Evolutionary conservation across 139 green algal species (phyloP).

Genomic region (Chlamydomonas sp.): DNA sequence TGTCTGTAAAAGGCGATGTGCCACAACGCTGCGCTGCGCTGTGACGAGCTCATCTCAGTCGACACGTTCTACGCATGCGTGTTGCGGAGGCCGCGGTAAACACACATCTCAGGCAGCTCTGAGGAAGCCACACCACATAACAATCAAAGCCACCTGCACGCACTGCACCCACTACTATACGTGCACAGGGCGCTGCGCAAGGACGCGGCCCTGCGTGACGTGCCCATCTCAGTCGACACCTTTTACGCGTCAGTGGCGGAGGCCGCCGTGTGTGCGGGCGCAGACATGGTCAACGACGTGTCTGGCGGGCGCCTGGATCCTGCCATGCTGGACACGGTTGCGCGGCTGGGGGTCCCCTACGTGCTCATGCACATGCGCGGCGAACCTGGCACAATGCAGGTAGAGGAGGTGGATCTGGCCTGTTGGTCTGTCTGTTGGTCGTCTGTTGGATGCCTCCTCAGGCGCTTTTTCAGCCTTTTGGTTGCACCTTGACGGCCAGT

Average conservation of each 20-base stretch:
- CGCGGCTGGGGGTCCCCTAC: slow-evolving; percentile 74
- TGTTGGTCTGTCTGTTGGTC: too few relatives aligned
- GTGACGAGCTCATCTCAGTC: too few relatives aligned
- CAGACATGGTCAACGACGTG: slow-evolving; percentile 95
- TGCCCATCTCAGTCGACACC: slow-evolving; percentile 85
- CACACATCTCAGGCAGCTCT: too few relatives aligned
- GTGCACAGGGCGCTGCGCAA: slow-evolving; percentile 36
- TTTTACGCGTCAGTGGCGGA: slow-evolving; percentile 76
- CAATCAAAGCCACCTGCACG: background rate
- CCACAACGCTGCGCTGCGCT: too few relatives aligned
- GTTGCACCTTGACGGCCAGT: too few relatives aligned
- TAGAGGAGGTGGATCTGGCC: too few relatives aligned
- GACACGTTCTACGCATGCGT: too few relatives aligned
- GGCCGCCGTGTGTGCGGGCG: slow-evolving; percentile 65
- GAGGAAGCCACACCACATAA: too few relatives aligned
- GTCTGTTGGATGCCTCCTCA: too few relatives aligned
- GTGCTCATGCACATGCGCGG: slow-evolving; percentile 96
- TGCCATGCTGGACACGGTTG: slow-evolving; percentile 64
- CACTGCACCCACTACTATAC: background rate
- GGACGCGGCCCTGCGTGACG: slow-evolving; percentile 24
- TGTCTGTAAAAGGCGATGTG: too few relatives aligned
- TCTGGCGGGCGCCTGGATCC: slow-evolving; percentile 72
- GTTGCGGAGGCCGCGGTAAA: background rate
- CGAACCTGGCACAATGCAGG: slow-evolving; percentile 71
- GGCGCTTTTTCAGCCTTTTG: too few relatives aligned